Evolutionary conservation across 129 eudicot genomes (phyloP), one percentile per base, ranked within the genome.

Genomic region (Cynara cardunculus): DNA sequence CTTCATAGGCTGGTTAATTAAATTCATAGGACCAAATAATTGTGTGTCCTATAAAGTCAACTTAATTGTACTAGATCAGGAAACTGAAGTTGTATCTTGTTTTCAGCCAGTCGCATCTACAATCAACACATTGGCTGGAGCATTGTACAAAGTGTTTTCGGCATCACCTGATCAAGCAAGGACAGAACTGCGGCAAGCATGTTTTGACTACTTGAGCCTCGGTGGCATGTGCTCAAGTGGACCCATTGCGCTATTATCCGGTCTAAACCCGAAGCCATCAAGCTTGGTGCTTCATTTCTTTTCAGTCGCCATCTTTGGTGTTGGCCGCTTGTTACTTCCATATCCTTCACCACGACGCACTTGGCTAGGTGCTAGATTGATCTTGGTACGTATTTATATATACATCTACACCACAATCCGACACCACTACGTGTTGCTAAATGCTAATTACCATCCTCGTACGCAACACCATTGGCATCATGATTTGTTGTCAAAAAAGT

Each of bases 81-180:
- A 37, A 35, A 24, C 16, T 75, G 24, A 53, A 77, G 18, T 71
- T 31, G 5, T 26, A 31, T 77, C 59, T 61, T 39, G 67, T 69
- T 68, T 77, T 75, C 89, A 90, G 94, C 94, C 91, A 1, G 84
- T 84, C 65, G 91, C 94, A 73, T 90, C 88, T 39, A 90, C 91
- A 19, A 85, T 90, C 27, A 90, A 90, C 79, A 86, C 89, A 68
- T 61, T 87, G 74, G 91, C 94, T 21, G 91, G 87, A 72, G 94
- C 91, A 19, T 76, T 89, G 27, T 87, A 89, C 76, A 85, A 87
- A 64, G 91, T 90, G 1, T 81, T 86, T 69, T 87, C 85, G 39
- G 86, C 82, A 41, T 87, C 88, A 4, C 88, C 91, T 44, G 91
- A 86, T 32, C 84, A 83, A 83, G 89, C 93, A 5, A 89, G 82